Conservation (phyloP, 225 moss, liverwort and hornwort genomes). For the Asterella californica region DNA sequence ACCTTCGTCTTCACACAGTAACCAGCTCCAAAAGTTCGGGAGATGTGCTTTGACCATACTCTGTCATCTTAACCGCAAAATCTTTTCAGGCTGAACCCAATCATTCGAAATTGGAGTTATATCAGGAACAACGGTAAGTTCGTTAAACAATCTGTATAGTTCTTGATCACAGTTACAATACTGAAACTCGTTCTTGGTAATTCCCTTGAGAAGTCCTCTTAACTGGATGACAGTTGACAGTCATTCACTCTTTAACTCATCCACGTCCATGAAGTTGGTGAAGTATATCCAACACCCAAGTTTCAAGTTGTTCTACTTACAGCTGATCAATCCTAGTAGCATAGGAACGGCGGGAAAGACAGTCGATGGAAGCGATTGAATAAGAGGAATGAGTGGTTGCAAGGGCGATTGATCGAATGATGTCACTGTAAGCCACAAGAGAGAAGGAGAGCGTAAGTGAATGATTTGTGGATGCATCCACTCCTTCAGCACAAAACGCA, state of each 20-base stretch:
- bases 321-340: conserved; percentile 26
- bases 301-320: conserved; percentile 21
- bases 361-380: conserved; percentile 34
- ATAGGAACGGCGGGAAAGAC: conserved; percentile 32
- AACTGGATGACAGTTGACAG: too few relatives aligned
- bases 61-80: too few relatives aligned
- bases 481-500: not conserved
- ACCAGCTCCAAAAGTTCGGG: too few relatives aligned
- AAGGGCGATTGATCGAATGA: conserved; percentile 31
- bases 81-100: too few relatives aligned
- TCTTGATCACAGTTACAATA: too few relatives aligned
- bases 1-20: too few relatives aligned
- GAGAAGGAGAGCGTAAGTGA: not conserved
- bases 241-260: not conserved
- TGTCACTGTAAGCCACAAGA: conserved; percentile 33
- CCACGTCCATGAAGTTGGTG: not conserved
- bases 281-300: not conserved
- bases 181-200: too few relatives aligned
- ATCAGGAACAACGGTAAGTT: not conserved
- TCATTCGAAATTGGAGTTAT: too few relatives aligned
- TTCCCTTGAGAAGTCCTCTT: too few relatives aligned
- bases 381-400: conserved; percentile 28
- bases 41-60: too few relatives aligned
- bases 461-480: not conserved
- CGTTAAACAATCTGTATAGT: not conserved